Base-by-base conservation (phyloP, 1,284 basidiomycete species). In the Peniophora sp. region DNA sequence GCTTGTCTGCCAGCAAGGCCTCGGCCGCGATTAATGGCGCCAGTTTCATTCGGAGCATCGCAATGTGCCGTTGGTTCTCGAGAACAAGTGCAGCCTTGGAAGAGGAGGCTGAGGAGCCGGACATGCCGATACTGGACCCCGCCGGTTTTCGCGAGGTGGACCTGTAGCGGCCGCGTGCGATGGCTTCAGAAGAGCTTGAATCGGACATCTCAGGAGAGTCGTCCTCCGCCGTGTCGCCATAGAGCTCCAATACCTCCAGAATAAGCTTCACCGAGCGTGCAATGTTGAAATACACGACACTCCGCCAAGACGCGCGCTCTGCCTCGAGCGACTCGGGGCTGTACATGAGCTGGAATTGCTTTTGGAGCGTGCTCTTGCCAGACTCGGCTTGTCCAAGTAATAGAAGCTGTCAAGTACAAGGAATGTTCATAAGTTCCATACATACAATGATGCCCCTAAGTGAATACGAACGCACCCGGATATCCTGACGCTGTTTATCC, bases 271-370 rank as follows among this genome's bases (percentile, higher is more conserved):
- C 70, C 25, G 86, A 85, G 55, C 81, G 83, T 47, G 86, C 78
- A 59, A 90, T 77, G 66, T 90, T 90, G 70, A 88, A 88, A 65
- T 85, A 89, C 43, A 91, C 79, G 55, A 91, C 86, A n/a, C 82
- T 80, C 47, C 83, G 79, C 88, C 88, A 91, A 22, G 88, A 89
- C 35, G 77, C 66, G 16, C 89, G 85, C 61, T 91, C 88, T 52
- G 78, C 75, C 51, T 91, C 86, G 49, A 91, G 72, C 12, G 83
- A 80, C 50, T 74, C 74, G 1, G 89, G 89, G 56, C 79, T 84
- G 67, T 90, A 89, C 77, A 91, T 85, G 55, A 91, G 78, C 66
- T 91, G 89, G 61, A 91, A 91, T 63, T 91, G 87, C 63, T 90
- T 89, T 64, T 88, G 85, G 27, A 90, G 73, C 1, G 86, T 89